These are phyloP conservation scores for Xylaria bambusicola DNA, from an alignment of 495 filamentous ascomycete species.

Conservation along the genomic window DNA sequence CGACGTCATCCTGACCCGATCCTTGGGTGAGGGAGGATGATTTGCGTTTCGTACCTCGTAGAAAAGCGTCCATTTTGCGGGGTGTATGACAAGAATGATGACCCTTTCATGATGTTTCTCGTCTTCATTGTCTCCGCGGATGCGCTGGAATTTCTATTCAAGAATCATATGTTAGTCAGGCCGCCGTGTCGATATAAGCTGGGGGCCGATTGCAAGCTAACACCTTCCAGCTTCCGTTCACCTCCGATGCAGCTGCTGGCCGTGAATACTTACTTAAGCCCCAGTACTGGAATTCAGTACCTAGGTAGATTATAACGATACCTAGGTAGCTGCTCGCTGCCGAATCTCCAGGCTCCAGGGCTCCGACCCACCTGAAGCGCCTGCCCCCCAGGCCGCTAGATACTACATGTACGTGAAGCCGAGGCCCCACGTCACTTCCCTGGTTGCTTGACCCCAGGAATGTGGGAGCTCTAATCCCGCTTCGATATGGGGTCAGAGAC, in stretches of 20 bases:
- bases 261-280: no score
- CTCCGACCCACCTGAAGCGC: no score
- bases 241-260: no score
- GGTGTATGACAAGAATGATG: background rate
- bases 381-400: no score
- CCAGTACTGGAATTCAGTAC: no score
- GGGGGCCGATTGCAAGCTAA: no score
- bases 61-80: conserved; percentile 46
- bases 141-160: background rate
- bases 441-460: background rate
- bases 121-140: background rate
- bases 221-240: no score
- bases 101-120: conserved; percentile 6
- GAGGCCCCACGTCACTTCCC: conserved; percentile 34
- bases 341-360: no score
- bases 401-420: conserved; percentile 16
- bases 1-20: conserved; percentile 27
- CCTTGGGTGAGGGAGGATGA: conserved; percentile 24
- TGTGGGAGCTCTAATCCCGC: background rate
- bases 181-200: no score
- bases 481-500: background rate
- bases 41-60: conserved; percentile 48
- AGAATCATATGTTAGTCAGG: background rate
- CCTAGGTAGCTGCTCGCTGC: no score
- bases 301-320: no score